Evolutionary conservation across 177 flowering plant species (phyloP).

Genomic region (Telopea speciosissima): DNA sequence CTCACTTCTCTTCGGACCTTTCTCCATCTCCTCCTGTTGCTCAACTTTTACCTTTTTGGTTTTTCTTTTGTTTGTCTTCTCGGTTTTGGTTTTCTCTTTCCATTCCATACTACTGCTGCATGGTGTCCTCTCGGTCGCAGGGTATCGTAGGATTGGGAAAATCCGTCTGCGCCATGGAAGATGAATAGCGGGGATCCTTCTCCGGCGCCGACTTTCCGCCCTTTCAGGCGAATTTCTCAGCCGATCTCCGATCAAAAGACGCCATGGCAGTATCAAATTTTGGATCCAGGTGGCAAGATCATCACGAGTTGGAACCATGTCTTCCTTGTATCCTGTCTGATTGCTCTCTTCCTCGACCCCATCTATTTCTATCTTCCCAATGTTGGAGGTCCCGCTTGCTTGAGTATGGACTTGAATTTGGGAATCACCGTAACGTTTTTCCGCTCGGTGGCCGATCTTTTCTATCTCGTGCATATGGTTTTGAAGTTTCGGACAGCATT

Average conservation of each 20-base stretch:
- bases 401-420: slow-evolving; percentile 20
- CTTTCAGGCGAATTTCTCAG: slow-evolving; percentile 22
- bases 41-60: background rate
- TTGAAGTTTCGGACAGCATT: slow-evolving; percentile 82
- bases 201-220: slow-evolving; percentile 23
- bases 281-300: slow-evolving; percentile 65
- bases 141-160: slow-evolving; percentile 17
- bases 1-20: background rate
- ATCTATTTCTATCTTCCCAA: slow-evolving; percentile 65
- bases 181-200: slow-evolving; percentile 31
- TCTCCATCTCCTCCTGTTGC: background rate
- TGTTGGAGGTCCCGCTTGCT: slow-evolving; percentile 23
- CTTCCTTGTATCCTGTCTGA: slow-evolving; percentile 58
- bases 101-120: slow-evolving; percentile 1
- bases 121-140: background rate
- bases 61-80: background rate
- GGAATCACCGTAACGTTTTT: slow-evolving; percentile 36
- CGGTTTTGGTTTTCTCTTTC: background rate
- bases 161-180: slow-evolving; percentile 43
- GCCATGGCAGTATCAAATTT: slow-evolving; percentile 56
- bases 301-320: slow-evolving; percentile 65
- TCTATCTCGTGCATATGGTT: slow-evolving; percentile 47
- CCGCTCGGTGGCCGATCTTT: slow-evolving; percentile 54
- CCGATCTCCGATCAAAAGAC: slow-evolving; percentile 13
- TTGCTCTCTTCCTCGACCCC: slow-evolving; percentile 83